These are phyloP conservation scores for Sporothrix humicola DNA, from an alignment of 2,329 filamentous ascomycete species.

Conservation along the genomic window DNA sequence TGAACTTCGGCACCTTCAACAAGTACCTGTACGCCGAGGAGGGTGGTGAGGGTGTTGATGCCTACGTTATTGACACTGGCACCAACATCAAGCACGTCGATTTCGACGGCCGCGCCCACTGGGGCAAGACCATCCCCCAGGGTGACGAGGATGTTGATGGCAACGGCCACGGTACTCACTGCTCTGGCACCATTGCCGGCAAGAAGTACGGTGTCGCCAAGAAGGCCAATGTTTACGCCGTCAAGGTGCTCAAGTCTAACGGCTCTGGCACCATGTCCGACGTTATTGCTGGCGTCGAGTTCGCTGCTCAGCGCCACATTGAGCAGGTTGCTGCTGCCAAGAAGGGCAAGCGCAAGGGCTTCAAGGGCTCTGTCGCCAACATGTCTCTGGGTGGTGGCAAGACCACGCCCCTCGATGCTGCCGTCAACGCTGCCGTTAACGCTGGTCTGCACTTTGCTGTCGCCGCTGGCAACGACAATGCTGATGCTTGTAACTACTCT, in stretches of 20 bases:
- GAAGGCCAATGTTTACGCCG: conserved; percentile 94
- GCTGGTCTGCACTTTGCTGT: conserved; percentile 97
- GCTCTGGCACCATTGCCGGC: conserved; percentile 95
- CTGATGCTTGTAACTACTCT: conserved; percentile 99
- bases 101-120: conserved; percentile 92
- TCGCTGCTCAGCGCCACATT: conserved; percentile 79
- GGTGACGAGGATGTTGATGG: conserved; percentile 89
- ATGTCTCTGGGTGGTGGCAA: conserved; percentile 99
- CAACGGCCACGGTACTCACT: conserved; percentile 98
- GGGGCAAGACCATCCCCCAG: conserved; percentile 93
- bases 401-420: conserved; percentile 86
- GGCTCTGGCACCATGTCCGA: conserved; percentile 98
- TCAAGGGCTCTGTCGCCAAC: conserved; percentile 99
- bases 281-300: conserved; percentile 98
- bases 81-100: conserved; percentile 94
- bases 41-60: conserved; percentile 96
- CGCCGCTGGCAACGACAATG: conserved; percentile 97
- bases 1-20: conserved; percentile 94
- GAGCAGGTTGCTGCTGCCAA: conserved; percentile 79
- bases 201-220: conserved; percentile 99
- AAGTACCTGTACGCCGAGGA: conserved; percentile 93
- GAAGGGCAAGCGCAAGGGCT: conserved; percentile 88
- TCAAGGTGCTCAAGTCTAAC: conserved; percentile 98
- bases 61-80: conserved; percentile 98
- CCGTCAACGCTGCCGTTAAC: conserved; percentile 90